Conservation (phyloP, 495 filamentous ascomycete species). For the Penicillium daleae region DNA sequence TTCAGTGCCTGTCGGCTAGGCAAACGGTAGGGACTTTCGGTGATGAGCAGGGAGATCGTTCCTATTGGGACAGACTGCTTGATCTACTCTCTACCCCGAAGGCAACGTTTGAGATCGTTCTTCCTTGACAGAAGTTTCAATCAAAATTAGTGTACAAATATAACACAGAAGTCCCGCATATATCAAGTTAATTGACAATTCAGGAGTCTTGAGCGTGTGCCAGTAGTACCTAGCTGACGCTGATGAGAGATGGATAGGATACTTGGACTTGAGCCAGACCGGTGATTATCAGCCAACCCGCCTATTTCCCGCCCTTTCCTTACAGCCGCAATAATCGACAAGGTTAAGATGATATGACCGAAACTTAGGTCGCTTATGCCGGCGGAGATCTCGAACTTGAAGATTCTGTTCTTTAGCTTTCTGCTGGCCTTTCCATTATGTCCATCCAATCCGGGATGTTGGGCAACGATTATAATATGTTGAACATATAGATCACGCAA, state of each 20-base stretch:
- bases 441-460: not conserved
- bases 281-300: not conserved
- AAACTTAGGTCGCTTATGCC: not conserved
- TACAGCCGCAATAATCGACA: not conserved
- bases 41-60: slow-evolving; percentile 1
- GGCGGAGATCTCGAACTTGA: not conserved
- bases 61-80: slow-evolving; percentile 3
- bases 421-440: not conserved
- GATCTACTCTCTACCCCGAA: slow-evolving; percentile 3
- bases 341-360: not conserved
- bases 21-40: not conserved
- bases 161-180: not conserved
- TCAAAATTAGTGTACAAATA: not conserved
- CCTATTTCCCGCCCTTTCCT: not conserved
- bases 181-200: not conserved
- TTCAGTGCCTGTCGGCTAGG: not conserved
- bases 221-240: not conserved
- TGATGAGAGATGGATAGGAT: not conserved
- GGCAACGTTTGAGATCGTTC: slow-evolving; percentile 5
- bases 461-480: not conserved
- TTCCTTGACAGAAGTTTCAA: not conserved
- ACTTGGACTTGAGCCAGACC: not conserved
- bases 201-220: not conserved
- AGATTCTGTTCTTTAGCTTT: not conserved
- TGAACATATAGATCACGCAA: not conserved